Percentiles rank a stretch among this genome's conserved stretches.
phyloP scores from a whole-genome alignment of 768 basidiomycete genomes.

The Pulveroboletus sp. region DNA sequence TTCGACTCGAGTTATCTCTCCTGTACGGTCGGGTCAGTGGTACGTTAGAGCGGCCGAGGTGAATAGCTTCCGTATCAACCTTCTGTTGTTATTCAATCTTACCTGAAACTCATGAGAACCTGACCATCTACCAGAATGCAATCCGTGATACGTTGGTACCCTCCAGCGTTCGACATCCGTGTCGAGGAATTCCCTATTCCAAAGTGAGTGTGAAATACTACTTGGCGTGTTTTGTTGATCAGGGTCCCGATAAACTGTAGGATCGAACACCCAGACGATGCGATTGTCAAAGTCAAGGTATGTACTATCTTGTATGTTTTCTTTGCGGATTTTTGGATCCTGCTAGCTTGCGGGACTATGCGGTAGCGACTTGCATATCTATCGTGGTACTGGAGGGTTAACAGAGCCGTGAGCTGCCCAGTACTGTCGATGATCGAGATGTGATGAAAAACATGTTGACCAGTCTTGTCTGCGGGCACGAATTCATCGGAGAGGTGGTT shows the following conservation, averaged over 20 bases:
- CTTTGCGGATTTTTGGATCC: neutral
- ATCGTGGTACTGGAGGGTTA: constrained; percentile 57
- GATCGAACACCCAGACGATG: constrained; percentile 71
- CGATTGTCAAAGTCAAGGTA: constrained; percentile 70
- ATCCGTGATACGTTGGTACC: constrained; percentile 51
- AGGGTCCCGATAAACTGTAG: constrained; percentile 30
- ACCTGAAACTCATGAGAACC: neutral
- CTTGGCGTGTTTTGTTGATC: neutral
- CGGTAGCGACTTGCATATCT: constrained; percentile 73
- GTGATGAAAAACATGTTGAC: neutral
- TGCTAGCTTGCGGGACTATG: constrained; percentile 61
- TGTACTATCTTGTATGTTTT: constrained; percentile 9
- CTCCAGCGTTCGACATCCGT: constrained; percentile 64
- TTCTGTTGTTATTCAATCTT: neutral
- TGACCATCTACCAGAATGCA: constrained; percentile 11
- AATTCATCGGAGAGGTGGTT: constrained; percentile 70
- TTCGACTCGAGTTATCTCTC: too few relatives aligned
- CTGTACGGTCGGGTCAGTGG: too few relatives aligned
- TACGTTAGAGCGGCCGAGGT: too few relatives aligned
- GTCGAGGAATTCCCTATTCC: constrained; percentile 62
- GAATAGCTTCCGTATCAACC: neutral
- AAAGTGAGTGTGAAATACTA: constrained; percentile 34
- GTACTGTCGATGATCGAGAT: neutral
- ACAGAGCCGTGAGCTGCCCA: constrained; percentile 43
- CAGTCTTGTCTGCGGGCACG: constrained; percentile 69